These are phyloP conservation scores for Amaranthus tricolor DNA, from an alignment of 179 eudicot genomes.

Conservation along the genomic window DNA sequence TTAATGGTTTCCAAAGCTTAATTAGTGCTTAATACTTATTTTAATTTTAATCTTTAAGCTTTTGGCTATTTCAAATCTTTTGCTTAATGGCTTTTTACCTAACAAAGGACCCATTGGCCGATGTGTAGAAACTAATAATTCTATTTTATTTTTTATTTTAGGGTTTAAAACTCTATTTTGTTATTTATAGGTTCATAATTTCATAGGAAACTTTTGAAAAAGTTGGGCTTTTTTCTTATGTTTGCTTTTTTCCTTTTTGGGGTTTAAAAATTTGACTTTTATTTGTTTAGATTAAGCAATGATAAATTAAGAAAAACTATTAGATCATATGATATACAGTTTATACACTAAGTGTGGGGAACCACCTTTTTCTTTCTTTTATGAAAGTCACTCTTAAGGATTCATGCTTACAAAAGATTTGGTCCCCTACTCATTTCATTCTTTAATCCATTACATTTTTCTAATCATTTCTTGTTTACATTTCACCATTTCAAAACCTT, in stretches of 20 bases:
- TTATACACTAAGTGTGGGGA: not conserved
- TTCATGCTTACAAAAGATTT: not conserved
- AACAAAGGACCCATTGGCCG: slow-evolving; percentile 16
- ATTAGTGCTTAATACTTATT: not conserved
- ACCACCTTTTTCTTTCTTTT: not conserved
- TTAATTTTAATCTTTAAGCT: not conserved
- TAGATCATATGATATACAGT: not conserved
- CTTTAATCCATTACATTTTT: not conserved
- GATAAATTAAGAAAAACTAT: not conserved
- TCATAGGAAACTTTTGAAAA: slow-evolving; percentile 22
- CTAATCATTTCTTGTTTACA: not conserved
- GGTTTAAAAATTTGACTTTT: slow-evolving; percentile 12
- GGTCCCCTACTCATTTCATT: not conserved
- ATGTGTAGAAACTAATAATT: not conserved
- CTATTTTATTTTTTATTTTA: not conserved
- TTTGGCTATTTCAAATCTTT: slow-evolving; percentile 3
- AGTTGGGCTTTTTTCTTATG: slow-evolving; percentile 13
- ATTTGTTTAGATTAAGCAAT: slow-evolving; percentile 6
- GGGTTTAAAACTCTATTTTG: slow-evolving; percentile 11
- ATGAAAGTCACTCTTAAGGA: not conserved
- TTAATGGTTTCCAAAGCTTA: slow-evolving; percentile 4
- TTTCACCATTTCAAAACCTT: not conserved
- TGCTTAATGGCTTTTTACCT: slow-evolving; percentile 27
- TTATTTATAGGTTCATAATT: slow-evolving; percentile 15
- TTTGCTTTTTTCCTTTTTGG: slow-evolving; percentile 10